Evolutionary conservation across 2,329 filamentous ascomycete genomes (phyloP).

Genomic region (Hymenoscyphus fraxineus): DNA sequence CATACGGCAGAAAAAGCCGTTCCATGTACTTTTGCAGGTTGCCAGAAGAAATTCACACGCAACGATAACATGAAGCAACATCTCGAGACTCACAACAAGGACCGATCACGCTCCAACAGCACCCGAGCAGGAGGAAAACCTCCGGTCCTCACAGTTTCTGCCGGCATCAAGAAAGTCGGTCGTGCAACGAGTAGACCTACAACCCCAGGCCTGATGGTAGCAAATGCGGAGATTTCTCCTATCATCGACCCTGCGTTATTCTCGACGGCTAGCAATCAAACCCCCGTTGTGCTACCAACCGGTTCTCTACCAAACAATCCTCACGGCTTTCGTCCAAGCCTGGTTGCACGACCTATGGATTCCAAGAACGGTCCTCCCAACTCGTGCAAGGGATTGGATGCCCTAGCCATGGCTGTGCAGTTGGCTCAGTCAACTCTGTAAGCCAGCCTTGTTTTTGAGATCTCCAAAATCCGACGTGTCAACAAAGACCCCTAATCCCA

Average conservation of each 20-base stretch:
- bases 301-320: background rate
- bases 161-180: slow-evolving; percentile 30
- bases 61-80: slow-evolving; percentile 89
- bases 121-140: slow-evolving; percentile 34
- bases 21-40: slow-evolving; percentile 62
- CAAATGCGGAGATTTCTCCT: background rate
- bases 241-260: slow-evolving; percentile 11
- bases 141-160: slow-evolving; percentile 24
- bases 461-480: background rate
- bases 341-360: slow-evolving; percentile 8
- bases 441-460: background rate
- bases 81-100: slow-evolving; percentile 70
- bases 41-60: slow-evolving; percentile 76
- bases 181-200: slow-evolving; percentile 5
- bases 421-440: background rate
- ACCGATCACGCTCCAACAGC: slow-evolving; percentile 34
- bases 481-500: background rate
- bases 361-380: background rate
- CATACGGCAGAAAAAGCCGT: slow-evolving; percentile 79
- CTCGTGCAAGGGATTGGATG: slow-evolving; percentile 13
- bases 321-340: background rate
- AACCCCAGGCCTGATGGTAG: slow-evolving; percentile 1
- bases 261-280: background rate
- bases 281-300: slow-evolving; percentile 3
- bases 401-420: slow-evolving; percentile 14